Base-by-base conservation (phyloP, 2,329 filamentous ascomycete genomes). In the Aureobasidium melanogenum region DNA sequence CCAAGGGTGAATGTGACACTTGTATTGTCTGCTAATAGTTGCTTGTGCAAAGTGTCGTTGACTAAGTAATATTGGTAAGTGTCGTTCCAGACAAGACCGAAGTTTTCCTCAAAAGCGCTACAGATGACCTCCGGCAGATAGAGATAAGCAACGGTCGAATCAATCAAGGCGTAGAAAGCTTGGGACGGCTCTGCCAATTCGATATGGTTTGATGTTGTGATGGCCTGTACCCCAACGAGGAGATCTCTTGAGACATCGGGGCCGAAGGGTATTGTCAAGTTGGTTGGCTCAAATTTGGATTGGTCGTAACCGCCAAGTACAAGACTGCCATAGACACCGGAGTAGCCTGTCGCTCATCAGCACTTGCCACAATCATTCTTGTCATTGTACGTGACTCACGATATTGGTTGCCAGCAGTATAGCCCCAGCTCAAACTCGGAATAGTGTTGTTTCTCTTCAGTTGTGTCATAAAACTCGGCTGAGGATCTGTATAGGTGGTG, bases 101-200 rank as follows among this genome's bases (percentile, higher is more conserved):
- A 75, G 5, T 70, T 69, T 22, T 67, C 36, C 61, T 74, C 73
- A 62, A 75, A 75, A 8, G 68, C 68, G 22, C 64, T 57, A 65
- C 72, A 74, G 12, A 71, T 68, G 3, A 70, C 67, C 32, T 78
- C 70, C 0, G 86, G 86, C 5, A 88, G 76, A 81, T 83, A 88
- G 5, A 88, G 73, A 65, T 83, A 85, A 1, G 85, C 82, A 0
- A 85, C 83, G 0, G 84, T 83, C 63, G 82, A 85, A 69, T 89
- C 86, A 61, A 89, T 81, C 58, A 83, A 67, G 24, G 82, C 82
- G 15, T 65, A 65, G 14, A 73, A 70, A 2, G 63, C 54, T 26
- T 82, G 81, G 12, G 64, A 64, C 5, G 72, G 68, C 24, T 51
- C 62, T 12, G 56, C 22, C n/a, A 58, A 47, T 9, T 30, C 32